These are phyloP conservation scores for Suillus subluteus DNA, from an alignment of 768 basidiomycete species.

Conservation along the genomic window DNA sequence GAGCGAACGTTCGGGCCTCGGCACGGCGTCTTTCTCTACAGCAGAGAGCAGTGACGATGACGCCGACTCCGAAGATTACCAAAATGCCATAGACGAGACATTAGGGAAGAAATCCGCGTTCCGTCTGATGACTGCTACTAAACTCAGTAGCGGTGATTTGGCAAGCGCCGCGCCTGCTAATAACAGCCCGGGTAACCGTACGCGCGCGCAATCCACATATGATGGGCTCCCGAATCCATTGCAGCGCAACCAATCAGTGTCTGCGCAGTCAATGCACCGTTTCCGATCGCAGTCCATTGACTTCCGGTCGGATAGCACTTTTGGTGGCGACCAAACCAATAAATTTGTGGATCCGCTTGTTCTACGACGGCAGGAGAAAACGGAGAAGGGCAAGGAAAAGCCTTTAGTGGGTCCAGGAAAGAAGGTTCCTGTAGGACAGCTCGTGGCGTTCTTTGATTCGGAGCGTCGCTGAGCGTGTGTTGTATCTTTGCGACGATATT, in stretches of 20 bases:
- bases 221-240: conserved; percentile 32
- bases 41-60: conserved; percentile 37
- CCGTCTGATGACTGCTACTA: conserved; percentile 37
- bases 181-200: conserved; percentile 32
- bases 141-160: conserved; percentile 33
- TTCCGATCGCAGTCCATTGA: conserved; percentile 45
- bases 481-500: neutral
- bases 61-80: conserved; percentile 29
- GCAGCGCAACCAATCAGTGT: conserved; percentile 32
- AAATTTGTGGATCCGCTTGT: conserved; percentile 82
- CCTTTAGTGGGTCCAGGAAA: conserved; percentile 42
- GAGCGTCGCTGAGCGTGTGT: conserved; percentile 22
- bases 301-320: conserved; percentile 26
- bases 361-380: conserved; percentile 63
- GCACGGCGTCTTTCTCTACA: conserved; percentile 46
- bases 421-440: conserved; percentile 75
- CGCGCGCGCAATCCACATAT: conserved; percentile 66
- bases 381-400: conserved; percentile 44
- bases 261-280: conserved; percentile 25
- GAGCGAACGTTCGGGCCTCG: conserved; percentile 35
- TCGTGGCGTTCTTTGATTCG: conserved; percentile 84
- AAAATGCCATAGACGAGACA: conserved; percentile 46
- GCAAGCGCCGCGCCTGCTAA: conserved; percentile 19
- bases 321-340: conserved; percentile 17
- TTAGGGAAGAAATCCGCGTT: conserved; percentile 55